Percentiles rank a stretch among this genome's conserved stretches.
Evolutionary conservation across 192 early-diverging fungal species (phyloP).

Genomic region (Linnemannia exigua): DNA sequence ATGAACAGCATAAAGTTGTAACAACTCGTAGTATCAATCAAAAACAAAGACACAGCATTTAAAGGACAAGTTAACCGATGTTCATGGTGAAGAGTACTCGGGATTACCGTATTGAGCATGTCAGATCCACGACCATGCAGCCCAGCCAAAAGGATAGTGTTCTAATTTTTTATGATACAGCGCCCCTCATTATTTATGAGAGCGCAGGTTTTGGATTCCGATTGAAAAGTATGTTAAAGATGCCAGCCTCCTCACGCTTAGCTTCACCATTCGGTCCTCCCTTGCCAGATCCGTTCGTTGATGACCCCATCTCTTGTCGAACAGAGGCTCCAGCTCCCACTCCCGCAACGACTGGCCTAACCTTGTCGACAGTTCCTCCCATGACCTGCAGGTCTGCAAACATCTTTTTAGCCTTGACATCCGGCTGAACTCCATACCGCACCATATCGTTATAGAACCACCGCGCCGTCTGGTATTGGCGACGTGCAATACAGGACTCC

Average conservation of each 20-base stretch:
- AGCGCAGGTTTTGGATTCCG: constrained; percentile 28
- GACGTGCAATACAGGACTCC: constrained; percentile 28
- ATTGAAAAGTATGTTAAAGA: constrained; percentile 39
- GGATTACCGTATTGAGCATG: too few species aligned
- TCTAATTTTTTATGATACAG: too few species aligned
- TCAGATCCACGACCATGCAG: too few species aligned
- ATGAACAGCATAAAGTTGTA: too few species aligned
- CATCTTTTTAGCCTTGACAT: constrained; percentile 30
- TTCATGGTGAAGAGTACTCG: too few species aligned
- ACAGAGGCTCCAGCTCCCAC: not conserved
- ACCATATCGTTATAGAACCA: constrained; percentile 57
- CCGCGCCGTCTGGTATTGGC: constrained; percentile 42
- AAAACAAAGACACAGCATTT: too few species aligned
- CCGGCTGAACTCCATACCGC: constrained; percentile 34
- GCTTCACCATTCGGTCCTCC: not conserved
- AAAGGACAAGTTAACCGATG: too few species aligned
- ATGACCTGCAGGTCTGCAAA: constrained; percentile 38
- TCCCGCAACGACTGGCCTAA: constrained; percentile 9
- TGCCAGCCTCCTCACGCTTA: not conserved
- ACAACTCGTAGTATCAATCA: too few species aligned
- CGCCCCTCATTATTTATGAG: constrained; percentile 17
- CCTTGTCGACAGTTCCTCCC: constrained; percentile 27
- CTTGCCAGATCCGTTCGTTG: not conserved
- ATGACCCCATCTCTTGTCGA: not conserved
- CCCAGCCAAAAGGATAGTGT: too few species aligned